Evolutionary conservation across 192 early-diverging fungal species (phyloP).

Genomic region (Mortierella hygrophila): DNA sequence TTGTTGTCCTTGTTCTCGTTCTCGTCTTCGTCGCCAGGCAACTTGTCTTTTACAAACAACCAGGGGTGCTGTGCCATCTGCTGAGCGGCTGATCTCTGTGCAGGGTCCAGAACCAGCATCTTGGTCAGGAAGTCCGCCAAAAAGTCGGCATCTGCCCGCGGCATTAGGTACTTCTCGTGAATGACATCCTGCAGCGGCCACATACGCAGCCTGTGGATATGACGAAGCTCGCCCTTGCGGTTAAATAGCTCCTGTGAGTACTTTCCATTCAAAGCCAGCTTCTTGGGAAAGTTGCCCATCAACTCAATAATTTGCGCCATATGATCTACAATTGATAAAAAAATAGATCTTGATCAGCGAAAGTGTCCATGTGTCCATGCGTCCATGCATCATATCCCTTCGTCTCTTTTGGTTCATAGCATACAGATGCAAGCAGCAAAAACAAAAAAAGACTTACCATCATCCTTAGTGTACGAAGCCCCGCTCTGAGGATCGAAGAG

Average conservation of each 20-base stretch:
- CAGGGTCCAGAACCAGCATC: constrained; percentile 79
- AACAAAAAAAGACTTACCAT: constrained; percentile 68
- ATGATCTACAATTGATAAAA: constrained; percentile 77
- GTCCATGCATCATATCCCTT: neutral
- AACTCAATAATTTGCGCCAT: constrained; percentile 98
- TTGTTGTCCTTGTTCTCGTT: neutral
- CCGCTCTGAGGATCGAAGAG: constrained; percentile 95
- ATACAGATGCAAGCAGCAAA: neutral
- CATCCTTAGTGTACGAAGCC: constrained; percentile 88
- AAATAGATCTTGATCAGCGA: neutral
- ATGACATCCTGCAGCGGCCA: constrained; percentile 90
- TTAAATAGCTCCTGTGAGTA: constrained; percentile 92
- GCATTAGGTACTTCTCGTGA: constrained; percentile 90
- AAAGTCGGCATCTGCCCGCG: constrained; percentile 77
- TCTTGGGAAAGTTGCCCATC: constrained; percentile 86
- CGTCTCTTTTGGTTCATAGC: neutral
- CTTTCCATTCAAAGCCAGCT: constrained; percentile 86
- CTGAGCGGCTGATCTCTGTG: constrained; percentile 66
- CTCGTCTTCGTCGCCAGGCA: neutral
- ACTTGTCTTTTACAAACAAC: constrained; percentile 54
- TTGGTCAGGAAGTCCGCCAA: constrained; percentile 88
- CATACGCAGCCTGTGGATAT: constrained; percentile 88
- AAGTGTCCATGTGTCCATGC: neutral
- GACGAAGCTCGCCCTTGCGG: constrained; percentile 88
- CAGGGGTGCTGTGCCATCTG: constrained; percentile 73